A percentile compares a stretch with the other conserved stretches of the same genome.
phyloP scores from a whole-genome alignment of 1,284 basidiomycete species.

The Ustilago loliicola region DNA sequence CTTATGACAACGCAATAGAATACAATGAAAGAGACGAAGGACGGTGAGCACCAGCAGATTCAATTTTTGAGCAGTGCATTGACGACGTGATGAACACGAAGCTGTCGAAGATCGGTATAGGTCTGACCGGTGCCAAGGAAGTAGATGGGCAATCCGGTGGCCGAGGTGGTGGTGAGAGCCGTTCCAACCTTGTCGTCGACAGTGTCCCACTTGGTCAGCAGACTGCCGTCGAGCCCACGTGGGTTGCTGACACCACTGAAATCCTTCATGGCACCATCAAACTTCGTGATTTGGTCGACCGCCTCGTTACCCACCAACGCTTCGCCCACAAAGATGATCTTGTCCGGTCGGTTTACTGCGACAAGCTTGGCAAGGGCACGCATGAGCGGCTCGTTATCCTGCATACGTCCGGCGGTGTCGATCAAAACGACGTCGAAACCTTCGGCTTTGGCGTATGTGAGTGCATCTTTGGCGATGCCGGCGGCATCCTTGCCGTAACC shows the following conservation, averaged over 20 bases:
- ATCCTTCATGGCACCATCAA: constrained; percentile 67
- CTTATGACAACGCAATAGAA: background rate
- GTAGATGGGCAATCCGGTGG: constrained; percentile 68
- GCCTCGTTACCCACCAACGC: constrained; percentile 70
- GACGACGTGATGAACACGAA: constrained; percentile 68
- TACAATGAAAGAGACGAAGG: constrained; percentile 11
- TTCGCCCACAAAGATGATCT: constrained; percentile 70
- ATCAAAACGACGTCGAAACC: constrained; percentile 69
- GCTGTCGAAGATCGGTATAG: constrained; percentile 68
- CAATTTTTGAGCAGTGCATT: constrained; percentile 68
- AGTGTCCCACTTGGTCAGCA: constrained; percentile 70
- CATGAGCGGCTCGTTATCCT: constrained; percentile 71
- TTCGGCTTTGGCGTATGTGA: constrained; percentile 71
- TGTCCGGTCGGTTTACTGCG: constrained; percentile 67
- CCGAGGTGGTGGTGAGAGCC: constrained; percentile 64
- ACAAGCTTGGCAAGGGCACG: constrained; percentile 68
- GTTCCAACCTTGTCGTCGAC: constrained; percentile 70
- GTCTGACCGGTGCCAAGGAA: constrained; percentile 70
- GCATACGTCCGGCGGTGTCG: constrained; percentile 70
- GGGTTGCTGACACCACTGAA: constrained; percentile 67
- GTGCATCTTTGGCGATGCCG: constrained; percentile 95
- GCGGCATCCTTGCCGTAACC: constrained; percentile 99
- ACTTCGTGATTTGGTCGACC: constrained; percentile 68
- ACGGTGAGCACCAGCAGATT: background rate
- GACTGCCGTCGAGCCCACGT: constrained; percentile 67